Percentiles rank a stretch among this genome's conserved stretches.
phyloP scores from a whole-genome alignment of 345 rosid genomes.

The Salix brachista region DNA sequence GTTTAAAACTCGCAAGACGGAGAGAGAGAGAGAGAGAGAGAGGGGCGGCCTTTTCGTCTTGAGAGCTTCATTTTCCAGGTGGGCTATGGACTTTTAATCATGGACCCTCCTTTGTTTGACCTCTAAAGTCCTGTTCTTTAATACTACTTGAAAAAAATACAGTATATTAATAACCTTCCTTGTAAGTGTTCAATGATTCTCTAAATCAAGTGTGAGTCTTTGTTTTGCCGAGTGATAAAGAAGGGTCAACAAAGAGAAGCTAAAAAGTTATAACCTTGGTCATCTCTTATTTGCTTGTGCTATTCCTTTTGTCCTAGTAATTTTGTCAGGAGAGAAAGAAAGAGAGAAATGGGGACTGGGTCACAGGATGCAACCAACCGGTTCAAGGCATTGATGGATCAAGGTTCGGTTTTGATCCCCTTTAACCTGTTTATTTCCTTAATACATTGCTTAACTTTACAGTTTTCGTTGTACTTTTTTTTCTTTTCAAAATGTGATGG shows the following conservation, averaged over 20 bases:
- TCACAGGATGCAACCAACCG: slow-evolving; percentile 49
- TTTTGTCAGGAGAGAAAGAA: background rate
- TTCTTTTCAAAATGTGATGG: slow-evolving; percentile 14
- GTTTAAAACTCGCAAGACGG: background rate
- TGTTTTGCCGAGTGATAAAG: background rate
- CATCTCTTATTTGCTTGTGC: background rate
- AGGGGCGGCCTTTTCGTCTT: background rate
- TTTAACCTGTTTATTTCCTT: background rate
- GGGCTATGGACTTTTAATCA: slow-evolving; percentile 7
- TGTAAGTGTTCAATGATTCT: background rate
- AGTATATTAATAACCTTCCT: background rate
- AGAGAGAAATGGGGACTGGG: slow-evolving; percentile 37
- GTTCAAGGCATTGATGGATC: slow-evolving; percentile 50
- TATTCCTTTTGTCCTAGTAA: background rate
- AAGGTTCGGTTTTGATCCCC: slow-evolving; percentile 24
- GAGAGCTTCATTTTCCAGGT: background rate
- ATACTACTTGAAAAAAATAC: background rate
- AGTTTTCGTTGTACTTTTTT: background rate
- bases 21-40: background rate
- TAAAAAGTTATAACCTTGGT: background rate
- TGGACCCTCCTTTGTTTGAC: slow-evolving; percentile 25
- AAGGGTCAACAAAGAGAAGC: slow-evolving; percentile 9
- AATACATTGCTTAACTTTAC: background rate
- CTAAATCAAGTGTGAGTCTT: background rate
- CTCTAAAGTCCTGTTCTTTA: background rate